Evolutionary conservation across 305 asterid species (phyloP).

Genomic region (Solanum chacoense): DNA sequence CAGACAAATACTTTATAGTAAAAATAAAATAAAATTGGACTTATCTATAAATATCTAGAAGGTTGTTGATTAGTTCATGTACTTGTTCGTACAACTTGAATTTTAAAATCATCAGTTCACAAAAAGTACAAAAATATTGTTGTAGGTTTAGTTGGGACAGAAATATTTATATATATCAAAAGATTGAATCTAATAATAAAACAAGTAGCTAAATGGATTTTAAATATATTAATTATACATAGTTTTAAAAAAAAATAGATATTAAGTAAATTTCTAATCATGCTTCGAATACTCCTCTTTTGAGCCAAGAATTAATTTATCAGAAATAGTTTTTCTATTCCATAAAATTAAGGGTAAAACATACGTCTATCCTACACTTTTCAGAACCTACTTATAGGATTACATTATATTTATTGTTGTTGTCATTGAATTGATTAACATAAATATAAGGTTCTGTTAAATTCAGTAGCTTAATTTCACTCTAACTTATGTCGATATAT

Average conservation of each 20-base stretch:
- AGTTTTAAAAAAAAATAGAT: neutral
- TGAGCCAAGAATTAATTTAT: neutral
- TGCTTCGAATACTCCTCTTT: neutral
- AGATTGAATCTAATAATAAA: neutral
- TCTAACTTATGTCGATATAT: neutral
- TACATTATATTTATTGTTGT: neutral
- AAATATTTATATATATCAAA: neutral
- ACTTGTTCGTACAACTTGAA: slow-evolving; percentile 4
- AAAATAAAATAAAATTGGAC: neutral
- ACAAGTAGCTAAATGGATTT: neutral
- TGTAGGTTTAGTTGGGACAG: neutral
- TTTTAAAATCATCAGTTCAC: neutral
- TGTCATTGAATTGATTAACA: neutral
- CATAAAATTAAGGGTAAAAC: too few relatives aligned
- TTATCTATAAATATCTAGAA: neutral
- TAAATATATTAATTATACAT: neutral
- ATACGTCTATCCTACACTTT: too few relatives aligned
- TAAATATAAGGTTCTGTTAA: neutral
- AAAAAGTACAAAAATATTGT: neutral
- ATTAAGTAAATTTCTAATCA: neutral
- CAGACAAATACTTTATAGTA: neutral
- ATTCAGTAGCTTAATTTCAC: neutral
- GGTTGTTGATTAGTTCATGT: neutral
- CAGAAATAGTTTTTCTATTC: neutral
- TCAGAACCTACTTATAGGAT: too few relatives aligned